A percentile compares a stretch with the other conserved stretches of the same genome.
Conservation (phyloP, 805 yeast genomes). For the Dipodascopsis tothii region DNA sequence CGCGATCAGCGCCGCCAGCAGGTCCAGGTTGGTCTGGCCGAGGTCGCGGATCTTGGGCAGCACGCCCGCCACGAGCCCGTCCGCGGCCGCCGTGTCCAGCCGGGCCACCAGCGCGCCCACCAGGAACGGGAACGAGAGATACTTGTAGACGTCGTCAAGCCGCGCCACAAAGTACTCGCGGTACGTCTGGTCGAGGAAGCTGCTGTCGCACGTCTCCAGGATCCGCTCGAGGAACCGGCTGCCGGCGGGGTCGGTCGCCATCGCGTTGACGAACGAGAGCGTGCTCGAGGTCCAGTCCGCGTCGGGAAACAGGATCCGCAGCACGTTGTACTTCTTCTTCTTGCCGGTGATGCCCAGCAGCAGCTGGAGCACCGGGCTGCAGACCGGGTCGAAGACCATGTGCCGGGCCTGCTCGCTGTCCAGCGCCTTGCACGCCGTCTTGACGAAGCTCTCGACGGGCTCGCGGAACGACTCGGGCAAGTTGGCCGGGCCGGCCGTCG, state of each 20-base stretch:
- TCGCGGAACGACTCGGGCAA: background rate
- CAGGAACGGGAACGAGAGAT: conserved; percentile 79
- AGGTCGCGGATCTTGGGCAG: conserved; percentile 54
- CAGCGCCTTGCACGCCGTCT: conserved; percentile 33
- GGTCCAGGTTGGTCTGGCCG: conserved; percentile 60
- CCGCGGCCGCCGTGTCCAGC: conserved; percentile 54
- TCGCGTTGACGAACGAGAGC: conserved; percentile 63
- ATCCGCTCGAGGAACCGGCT: conserved; percentile 80
- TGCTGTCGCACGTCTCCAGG: conserved; percentile 56
- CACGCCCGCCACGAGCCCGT: conserved; percentile 4
- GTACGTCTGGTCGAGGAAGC: conserved; percentile 64
- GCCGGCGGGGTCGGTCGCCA: conserved; percentile 83
- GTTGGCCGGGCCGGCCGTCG: background rate
- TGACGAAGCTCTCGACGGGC: conserved; percentile 47
- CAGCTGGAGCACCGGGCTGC: conserved; percentile 82
- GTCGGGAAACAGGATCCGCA: conserved; percentile 12
- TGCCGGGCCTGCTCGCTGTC: conserved; percentile 54
- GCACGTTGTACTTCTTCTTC: conserved; percentile 38
- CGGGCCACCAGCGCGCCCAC: conserved; percentile 62
- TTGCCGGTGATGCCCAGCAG: conserved; percentile 73
- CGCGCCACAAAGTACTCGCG: conserved; percentile 65
- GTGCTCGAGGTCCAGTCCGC: background rate
- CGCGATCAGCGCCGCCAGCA: conserved; percentile 58
- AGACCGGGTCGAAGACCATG: conserved; percentile 65
- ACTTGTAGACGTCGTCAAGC: conserved; percentile 60